Evolutionary conservation across 192 early-diverging fungal genomes (phyloP).

Genomic region (Endogone sp.): DNA sequence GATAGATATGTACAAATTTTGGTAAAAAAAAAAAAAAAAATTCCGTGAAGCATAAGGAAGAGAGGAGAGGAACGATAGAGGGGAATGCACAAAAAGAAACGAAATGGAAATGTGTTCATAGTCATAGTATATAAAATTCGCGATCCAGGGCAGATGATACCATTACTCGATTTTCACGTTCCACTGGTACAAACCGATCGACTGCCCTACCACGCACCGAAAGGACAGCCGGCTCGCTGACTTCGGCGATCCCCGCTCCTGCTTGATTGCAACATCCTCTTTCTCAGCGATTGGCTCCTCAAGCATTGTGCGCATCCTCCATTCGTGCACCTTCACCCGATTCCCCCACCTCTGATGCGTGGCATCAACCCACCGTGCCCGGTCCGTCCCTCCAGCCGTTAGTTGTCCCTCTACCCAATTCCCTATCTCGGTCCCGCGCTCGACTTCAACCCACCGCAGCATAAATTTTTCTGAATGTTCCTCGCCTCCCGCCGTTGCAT

Average conservation of each 20-base stretch:
- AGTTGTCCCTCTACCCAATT: background rate
- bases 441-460: background rate
- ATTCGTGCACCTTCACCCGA: background rate
- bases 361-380: background rate
- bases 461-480: background rate
- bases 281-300: background rate
- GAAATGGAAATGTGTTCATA: too few species aligned
- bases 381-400: background rate
- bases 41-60: too few species aligned
- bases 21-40: too few species aligned
- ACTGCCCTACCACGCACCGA: background rate
- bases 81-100: too few species aligned
- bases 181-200: background rate
- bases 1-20: too few species aligned
- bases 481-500: background rate
- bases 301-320: background rate
- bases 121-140: too few species aligned
- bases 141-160: background rate
- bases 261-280: background rate
- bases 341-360: background rate
- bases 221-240: background rate
- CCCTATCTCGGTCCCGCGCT: background rate
- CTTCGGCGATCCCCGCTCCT: background rate
- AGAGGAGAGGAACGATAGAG: too few species aligned
- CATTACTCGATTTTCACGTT: background rate